Conservation (phyloP, 1,139 yeast genomes). For the Blastobotrys proliferans region DNA sequence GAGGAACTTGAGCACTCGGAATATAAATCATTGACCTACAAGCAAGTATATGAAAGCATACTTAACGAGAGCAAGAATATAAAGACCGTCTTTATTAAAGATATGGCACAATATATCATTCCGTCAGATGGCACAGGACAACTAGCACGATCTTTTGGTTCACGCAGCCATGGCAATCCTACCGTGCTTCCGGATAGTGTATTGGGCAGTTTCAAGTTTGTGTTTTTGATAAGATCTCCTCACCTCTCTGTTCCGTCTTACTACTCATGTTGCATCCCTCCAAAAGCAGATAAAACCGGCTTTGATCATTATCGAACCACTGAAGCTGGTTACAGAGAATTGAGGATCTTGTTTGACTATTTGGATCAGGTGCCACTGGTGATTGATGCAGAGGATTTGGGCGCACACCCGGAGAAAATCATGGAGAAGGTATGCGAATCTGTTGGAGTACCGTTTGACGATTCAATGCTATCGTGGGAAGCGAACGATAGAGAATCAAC, state of each 20-base stretch:
- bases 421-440: constrained; percentile 23
- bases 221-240: constrained; percentile 30
- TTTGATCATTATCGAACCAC: constrained; percentile 26
- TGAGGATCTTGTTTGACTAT: constrained; percentile 29
- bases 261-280: constrained; percentile 31
- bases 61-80: constrained; percentile 19
- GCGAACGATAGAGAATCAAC: constrained; percentile 21
- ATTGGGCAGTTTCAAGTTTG: constrained; percentile 21
- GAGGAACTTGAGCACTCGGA: constrained; percentile 17
- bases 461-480: constrained; percentile 29
- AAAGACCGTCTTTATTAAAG: constrained; percentile 25
- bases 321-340: constrained; percentile 31
- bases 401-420: constrained; percentile 24
- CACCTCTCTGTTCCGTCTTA: constrained; percentile 31
- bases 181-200: constrained; percentile 24
- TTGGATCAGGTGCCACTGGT: constrained; percentile 24
- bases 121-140: constrained; percentile 17
- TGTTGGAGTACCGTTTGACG: constrained; percentile 24
- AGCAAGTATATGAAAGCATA: too few species aligned
- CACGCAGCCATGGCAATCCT: constrained; percentile 15
- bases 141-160: constrained; percentile 3
- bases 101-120: constrained; percentile 31
- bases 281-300: constrained; percentile 27
- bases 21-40: constrained; percentile 20
- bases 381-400: constrained; percentile 28